Base-by-base conservation (phyloP, 306 rosid species). In the Begonia peltatifolia region DNA sequence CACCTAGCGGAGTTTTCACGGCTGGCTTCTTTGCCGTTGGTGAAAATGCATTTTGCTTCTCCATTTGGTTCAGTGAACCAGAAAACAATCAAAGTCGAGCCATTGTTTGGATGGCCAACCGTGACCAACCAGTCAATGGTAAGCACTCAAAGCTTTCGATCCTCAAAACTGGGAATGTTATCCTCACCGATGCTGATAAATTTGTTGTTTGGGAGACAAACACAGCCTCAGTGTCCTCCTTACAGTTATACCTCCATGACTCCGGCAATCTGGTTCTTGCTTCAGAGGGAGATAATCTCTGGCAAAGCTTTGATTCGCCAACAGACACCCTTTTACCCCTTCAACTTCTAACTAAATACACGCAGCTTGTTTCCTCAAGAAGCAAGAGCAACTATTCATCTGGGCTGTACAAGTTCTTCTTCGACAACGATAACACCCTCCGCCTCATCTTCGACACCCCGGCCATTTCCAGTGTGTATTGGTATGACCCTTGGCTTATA, bases 301-400 rank as follows among this genome's bases (percentile, higher is more conserved):
- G 84, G 80, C 64, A 71, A 51, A 78, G 78, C 48, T 74, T 74
- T 58, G 69, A 71, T 36, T 53, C 46, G 6, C 84, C 84, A 0
- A 74, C 73, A 0, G 70, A 78, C 13, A 74, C 80, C 5, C 71
- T 74, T 0, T 67, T 78, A 59, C 81, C 84, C 2, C 44, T 18
- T 1, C 84, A 74, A 38, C 59, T 0, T 4, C 50, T 71, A 7
- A 67, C 72, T 2, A 64, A 71, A 14, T 7, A 38, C 20, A 46
- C 73, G 7, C 9, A 38, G 6, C 68, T 68, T 14, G 56, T 67
- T 14, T 64, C 79, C 3, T 42, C 63, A 9, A 70, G 68, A 70
- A 63, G 6, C 14, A 35, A 6, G 44, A 10, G 15, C 67, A 63
- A 47, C 36, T 35, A 14, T 67, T 17, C 61, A 0, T 61, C 72